phyloP scores from a whole-genome alignment of 768 basidiomycete species.

The Termitomyces sp. region DNA sequence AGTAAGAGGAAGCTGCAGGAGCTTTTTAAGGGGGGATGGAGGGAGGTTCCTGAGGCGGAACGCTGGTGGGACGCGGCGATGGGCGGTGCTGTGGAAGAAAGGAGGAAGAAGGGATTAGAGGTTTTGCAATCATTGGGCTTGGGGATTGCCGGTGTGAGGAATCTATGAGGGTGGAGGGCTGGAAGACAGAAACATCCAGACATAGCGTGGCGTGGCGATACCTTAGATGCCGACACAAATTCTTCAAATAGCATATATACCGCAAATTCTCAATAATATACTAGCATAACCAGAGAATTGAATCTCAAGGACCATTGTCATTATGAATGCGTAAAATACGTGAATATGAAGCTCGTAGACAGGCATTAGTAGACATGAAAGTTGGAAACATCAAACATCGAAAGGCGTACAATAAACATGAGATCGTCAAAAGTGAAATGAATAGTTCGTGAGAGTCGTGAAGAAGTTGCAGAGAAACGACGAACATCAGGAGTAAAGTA shows the following conservation, averaged over 20 bases:
- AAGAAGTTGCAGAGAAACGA: background rate
- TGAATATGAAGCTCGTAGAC: background rate
- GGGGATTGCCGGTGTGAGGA: constrained; percentile 33
- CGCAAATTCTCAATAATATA: background rate
- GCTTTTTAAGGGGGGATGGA: constrained; percentile 61
- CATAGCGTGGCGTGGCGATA: background rate
- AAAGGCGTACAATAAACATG: background rate
- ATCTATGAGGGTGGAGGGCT: constrained; percentile 6
- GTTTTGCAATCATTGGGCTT: constrained; percentile 30
- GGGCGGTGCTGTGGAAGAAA: constrained; percentile 42
- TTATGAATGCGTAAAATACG: background rate
- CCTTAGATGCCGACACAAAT: background rate
- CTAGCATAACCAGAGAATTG: background rate
- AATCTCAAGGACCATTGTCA: background rate
- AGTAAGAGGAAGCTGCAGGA: constrained; percentile 36
- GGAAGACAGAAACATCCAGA: background rate
- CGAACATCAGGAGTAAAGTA: background rate
- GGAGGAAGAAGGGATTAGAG: constrained; percentile 30
- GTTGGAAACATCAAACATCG: background rate
- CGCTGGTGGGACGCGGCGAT: constrained; percentile 72
- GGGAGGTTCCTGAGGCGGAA: constrained; percentile 50
- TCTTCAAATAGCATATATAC: background rate
- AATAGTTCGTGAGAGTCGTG: background rate
- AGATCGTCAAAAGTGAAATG: background rate
- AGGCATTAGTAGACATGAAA: background rate